A percentile compares a stretch with the other conserved stretches of the same genome.
Conservation (phyloP, 495 filamentous ascomycete genomes). For the Aspergillus haitiensis region DNA sequence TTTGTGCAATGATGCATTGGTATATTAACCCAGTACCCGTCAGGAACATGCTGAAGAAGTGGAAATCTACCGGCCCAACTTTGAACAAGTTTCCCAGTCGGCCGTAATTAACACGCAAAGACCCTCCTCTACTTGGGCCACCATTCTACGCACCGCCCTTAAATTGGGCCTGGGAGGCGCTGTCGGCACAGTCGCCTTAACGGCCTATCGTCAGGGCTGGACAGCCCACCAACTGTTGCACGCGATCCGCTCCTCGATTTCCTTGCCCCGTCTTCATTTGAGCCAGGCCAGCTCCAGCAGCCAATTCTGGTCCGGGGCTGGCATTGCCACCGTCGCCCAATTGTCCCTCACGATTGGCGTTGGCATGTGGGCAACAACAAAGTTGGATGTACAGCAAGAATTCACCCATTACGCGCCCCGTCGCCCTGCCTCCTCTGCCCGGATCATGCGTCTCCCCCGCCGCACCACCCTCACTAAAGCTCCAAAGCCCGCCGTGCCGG, state of each 20-base stretch:
- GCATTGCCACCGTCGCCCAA: conserved; percentile 25
- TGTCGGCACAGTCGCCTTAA: conserved; percentile 12
- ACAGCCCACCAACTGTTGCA: conserved; percentile 10
- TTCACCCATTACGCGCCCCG: conserved; percentile 28
- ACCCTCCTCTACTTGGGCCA: not conserved
- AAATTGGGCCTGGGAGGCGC: conserved; percentile 21
- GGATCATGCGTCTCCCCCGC: conserved; percentile 17
- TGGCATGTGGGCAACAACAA: conserved; percentile 26
- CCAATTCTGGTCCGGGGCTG: conserved; percentile 24
- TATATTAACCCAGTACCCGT: not conserved
- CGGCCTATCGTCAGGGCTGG: conserved; percentile 16
- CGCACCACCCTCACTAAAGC: not conserved
- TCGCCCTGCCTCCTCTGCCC: conserved; percentile 16
- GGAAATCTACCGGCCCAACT: conserved; percentile 27
- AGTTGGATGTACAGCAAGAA: conserved; percentile 30
- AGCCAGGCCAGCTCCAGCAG: not conserved
- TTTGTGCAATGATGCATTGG: not conserved
- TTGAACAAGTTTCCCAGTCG: conserved; percentile 25
- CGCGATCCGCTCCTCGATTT: conserved; percentile 3
- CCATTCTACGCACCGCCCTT: not conserved
- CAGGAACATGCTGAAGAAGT: conserved; percentile 27
- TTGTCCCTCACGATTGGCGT: conserved; percentile 20
- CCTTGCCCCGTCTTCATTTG: not conserved
- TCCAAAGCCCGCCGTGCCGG: not conserved
- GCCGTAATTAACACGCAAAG: conserved; percentile 22